phyloP scores from a whole-genome alignment of 2,329 filamentous ascomycete genomes.

The Aspergillus fumigatus region DNA sequence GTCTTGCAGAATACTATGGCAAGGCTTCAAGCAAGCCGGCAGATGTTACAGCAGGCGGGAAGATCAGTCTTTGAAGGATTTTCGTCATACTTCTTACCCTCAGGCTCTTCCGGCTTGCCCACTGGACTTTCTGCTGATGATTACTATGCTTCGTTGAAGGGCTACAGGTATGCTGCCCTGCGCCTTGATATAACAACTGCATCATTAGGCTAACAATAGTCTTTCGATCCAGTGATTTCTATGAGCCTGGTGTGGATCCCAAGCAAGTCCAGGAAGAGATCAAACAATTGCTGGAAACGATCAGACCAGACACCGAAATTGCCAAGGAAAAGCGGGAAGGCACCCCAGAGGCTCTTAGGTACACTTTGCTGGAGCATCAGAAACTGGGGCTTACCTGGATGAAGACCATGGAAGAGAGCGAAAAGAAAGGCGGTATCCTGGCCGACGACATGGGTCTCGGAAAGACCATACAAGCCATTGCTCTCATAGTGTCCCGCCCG shows the following conservation, averaged over 20 bases:
- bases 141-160: background rate
- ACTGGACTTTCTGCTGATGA: background rate
- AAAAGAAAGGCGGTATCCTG: constrained; percentile 69
- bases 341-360: constrained; percentile 65
- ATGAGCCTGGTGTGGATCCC: constrained; percentile 37
- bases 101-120: background rate
- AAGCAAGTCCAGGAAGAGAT: constrained; percentile 61
- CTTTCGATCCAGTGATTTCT: constrained; percentile 11
- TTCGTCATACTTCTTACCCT: constrained; percentile 2
- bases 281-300: constrained; percentile 65
- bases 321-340: constrained; percentile 59
- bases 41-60: constrained; percentile 10
- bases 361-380: constrained; percentile 74
- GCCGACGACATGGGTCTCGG: constrained; percentile 81
- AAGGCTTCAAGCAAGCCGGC: constrained; percentile 12
- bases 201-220: background rate
- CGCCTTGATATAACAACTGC: background rate
- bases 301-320: constrained; percentile 66
- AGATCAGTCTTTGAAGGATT: constrained; percentile 5
- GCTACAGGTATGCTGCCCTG: constrained; percentile 7
- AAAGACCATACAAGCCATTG: constrained; percentile 77
- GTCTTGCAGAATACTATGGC: constrained; percentile 18
- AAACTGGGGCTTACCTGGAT: constrained; percentile 74
- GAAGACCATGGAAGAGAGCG: constrained; percentile 66
- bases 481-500: constrained; percentile 67